Evolutionary conservation across 495 filamentous ascomycete genomes (phyloP).

Genomic region (Penicillium egyptiacum): DNA sequence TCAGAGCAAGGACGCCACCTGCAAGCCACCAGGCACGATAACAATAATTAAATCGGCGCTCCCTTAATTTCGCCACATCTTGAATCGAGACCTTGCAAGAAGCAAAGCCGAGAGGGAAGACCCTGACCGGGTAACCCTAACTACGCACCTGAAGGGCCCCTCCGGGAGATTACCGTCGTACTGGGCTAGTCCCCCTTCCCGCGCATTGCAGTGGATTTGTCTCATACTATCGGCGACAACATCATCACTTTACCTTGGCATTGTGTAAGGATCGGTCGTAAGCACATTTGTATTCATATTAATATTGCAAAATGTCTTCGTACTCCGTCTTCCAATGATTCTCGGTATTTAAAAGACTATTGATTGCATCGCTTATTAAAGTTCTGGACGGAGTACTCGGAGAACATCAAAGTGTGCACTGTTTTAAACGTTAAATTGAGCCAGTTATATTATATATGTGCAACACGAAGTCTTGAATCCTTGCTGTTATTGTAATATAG

Average conservation of each 20-base stretch:
- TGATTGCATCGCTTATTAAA: background rate
- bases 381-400: background rate
- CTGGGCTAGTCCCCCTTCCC: background rate
- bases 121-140: background rate
- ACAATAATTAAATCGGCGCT: background rate
- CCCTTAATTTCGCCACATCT: background rate
- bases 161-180: constrained; percentile 5
- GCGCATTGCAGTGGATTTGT: constrained; percentile 6
- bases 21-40: constrained; percentile 15
- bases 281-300: background rate
- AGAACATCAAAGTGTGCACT: background rate
- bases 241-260: constrained; percentile 4
- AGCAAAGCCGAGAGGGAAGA: background rate
- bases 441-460: background rate
- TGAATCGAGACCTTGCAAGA: background rate
- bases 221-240: constrained; percentile 5
- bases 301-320: background rate
- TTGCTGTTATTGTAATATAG: background rate
- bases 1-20: constrained; percentile 11
- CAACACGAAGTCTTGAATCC: background rate
- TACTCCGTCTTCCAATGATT: no score
- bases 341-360: background rate
- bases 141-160: no score
- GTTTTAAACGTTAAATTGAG: background rate
- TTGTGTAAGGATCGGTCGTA: background rate